A percentile compares a stretch with the other conserved stretches of the same genome.
These are phyloP conservation scores for Allodekkera sacchari DNA, from an alignment of 805 yeast species.

Conservation along the genomic window DNA sequence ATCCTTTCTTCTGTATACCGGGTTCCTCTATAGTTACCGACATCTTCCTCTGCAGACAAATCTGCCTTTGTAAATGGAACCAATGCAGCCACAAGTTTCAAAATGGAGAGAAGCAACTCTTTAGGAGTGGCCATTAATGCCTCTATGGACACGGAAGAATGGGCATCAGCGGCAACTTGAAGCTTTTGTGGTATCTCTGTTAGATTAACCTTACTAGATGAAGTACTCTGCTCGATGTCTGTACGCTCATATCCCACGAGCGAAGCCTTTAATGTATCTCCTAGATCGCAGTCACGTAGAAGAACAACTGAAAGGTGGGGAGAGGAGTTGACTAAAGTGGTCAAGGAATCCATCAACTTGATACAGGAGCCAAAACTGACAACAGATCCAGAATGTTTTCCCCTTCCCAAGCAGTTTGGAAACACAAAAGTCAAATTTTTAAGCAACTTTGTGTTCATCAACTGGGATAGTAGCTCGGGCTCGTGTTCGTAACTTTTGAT, in stretches of 20 bases:
- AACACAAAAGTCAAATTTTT: constrained; percentile 20
- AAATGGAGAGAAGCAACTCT: constrained; percentile 46
- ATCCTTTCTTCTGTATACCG: constrained; percentile 15
- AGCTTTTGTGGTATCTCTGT: not conserved
- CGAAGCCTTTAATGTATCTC: constrained; percentile 38
- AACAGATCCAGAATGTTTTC: constrained; percentile 16
- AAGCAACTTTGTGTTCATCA: constrained; percentile 30
- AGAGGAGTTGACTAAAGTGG: constrained; percentile 35
- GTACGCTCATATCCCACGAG: constrained; percentile 41
- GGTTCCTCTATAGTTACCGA: constrained; percentile 24
- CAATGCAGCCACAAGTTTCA: constrained; percentile 47
- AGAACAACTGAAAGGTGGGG: constrained; percentile 35
- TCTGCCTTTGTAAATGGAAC: constrained; percentile 36
- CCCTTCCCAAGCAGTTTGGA: constrained; percentile 22
- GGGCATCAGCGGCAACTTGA: not conserved
- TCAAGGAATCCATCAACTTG: constrained; percentile 35
- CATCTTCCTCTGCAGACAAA: constrained; percentile 9
- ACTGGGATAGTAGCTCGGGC: constrained; percentile 36
- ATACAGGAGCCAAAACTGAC: constrained; percentile 31
- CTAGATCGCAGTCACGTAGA: constrained; percentile 40
- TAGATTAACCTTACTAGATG: not conserved
- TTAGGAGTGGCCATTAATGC: constrained; percentile 68
- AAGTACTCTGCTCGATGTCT: constrained; percentile 6
- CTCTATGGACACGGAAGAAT: constrained; percentile 42
- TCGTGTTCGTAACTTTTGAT: constrained; percentile 39